Evolutionary conservation across 1,139 yeast species (phyloP).

Genomic region (Yamadazyma triangularis): DNA sequence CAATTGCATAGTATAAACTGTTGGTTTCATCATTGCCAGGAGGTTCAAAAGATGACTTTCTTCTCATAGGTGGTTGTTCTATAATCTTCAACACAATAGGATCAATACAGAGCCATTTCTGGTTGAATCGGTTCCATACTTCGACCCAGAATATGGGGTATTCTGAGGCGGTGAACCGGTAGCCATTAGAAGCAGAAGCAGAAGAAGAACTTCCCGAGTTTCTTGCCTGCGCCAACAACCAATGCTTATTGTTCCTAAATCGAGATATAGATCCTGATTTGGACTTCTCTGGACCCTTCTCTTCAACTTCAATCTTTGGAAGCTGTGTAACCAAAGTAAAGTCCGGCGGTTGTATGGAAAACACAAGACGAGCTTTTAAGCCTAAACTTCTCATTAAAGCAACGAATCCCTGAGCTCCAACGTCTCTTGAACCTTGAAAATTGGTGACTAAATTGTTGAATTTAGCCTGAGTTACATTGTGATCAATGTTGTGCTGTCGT

Average conservation of each 20-base stretch:
- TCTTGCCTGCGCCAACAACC: slow-evolving; percentile 21
- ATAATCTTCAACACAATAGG: slow-evolving; percentile 63
- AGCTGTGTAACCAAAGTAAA: slow-evolving; percentile 41
- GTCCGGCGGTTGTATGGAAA: slow-evolving; percentile 89
- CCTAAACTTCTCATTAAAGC: slow-evolving; percentile 68
- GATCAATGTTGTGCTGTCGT: slow-evolving; percentile 18
- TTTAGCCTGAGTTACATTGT: slow-evolving; percentile 20
- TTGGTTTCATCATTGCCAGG: slow-evolving; percentile 58
- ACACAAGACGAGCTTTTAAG: slow-evolving; percentile 67
- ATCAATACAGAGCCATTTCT: slow-evolving; percentile 83
- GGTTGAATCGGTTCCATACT: slow-evolving; percentile 75
- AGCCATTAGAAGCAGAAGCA: slow-evolving; percentile 1
- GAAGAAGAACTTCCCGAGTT: slow-evolving; percentile 3
- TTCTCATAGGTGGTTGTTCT: slow-evolving; percentile 58
- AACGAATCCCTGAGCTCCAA: slow-evolving; percentile 86
- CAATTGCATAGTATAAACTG: slow-evolving; percentile 68
- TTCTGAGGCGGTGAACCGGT: slow-evolving; percentile 22
- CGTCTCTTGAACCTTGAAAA: slow-evolving; percentile 68
- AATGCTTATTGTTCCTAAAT: slow-evolving; percentile 3
- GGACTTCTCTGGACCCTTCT: no score
- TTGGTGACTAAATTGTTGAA: slow-evolving; percentile 39
- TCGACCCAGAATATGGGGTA: slow-evolving; percentile 91
- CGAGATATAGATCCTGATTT: background rate
- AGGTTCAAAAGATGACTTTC: slow-evolving; percentile 70
- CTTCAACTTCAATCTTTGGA: slow-evolving; percentile 11